Evolutionary conservation across 1,284 basidiomycete genomes (phyloP), one percentile per base, ranked within the genome.

Genomic region (Puccinia horiana): DNA sequence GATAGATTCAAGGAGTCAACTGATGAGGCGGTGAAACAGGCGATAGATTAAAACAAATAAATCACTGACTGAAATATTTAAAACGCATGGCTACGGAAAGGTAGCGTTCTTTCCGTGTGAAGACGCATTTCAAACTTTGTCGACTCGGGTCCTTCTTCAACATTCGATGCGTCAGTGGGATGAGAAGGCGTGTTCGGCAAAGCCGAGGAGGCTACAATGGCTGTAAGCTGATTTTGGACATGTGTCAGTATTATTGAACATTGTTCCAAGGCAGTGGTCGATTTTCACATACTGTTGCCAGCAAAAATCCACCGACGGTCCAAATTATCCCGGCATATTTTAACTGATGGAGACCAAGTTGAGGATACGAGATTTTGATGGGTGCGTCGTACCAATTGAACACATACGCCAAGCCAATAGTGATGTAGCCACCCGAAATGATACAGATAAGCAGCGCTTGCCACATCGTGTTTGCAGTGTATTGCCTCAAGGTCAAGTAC

Each of bases 381-480:
- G 58, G 58, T 16, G 58, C 58, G 16, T 35, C 29, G 29, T 61
- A 29, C 58, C 29, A 61, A 61, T 61, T 61, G 11, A 61, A 61
- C 3, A 61, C 58, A 61, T 61, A 61, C 16, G 58, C 29, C 29
- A 61, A 61, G 58, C 58, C 58, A 61, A 61, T 26, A 61, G 58
- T 61, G 58, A 61, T 61, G 29, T 61, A 61, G 58, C 58, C 26
- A 1, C 58, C 58, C 18, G 58, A 61, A 16, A 61, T 61, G 14
- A 61, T 35, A 35, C 58, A 61, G 58, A 61, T 61, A 35, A 61
- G 58, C 58, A 61, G 32, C 29, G 58, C 58, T 61, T 61, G 58
- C 58, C 58, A 61, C 58, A 61, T 61, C 32, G 58, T 61, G 32
- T 61, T 61, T 61, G 58, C 58, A 32, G 58, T 61, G 58, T 61